Percentiles rank a stretch among this genome's conserved stretches.
phyloP scores from a whole-genome alignment of 768 basidiomycete species.

The Rossbeevera mucosa region DNA sequence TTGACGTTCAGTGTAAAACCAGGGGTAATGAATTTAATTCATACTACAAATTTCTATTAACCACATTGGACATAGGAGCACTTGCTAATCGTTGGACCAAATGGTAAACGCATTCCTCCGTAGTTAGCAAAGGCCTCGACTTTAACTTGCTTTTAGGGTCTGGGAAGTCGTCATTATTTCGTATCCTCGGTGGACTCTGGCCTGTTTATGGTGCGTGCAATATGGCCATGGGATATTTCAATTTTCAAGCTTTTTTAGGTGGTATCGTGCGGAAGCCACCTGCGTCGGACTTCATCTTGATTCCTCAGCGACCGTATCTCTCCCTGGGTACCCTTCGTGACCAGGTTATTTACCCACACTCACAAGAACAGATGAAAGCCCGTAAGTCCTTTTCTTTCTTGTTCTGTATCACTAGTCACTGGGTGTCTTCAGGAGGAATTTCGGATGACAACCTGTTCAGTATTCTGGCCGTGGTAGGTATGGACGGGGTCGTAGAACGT shows the following conservation, averaged over 20 bases:
- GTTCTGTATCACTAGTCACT: constrained; percentile 5
- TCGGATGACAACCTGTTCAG: constrained; percentile 70
- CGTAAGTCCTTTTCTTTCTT: constrained; percentile 41
- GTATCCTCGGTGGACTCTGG: constrained; percentile 97
- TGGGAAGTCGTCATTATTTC: constrained; percentile 88
- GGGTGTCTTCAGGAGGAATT: constrained; percentile 48
- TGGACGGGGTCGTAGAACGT: constrained; percentile 81
- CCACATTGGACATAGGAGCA: constrained; percentile 58
- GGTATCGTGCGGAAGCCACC: constrained; percentile 88
- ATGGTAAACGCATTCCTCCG: constrained; percentile 48
- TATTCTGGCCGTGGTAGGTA: constrained; percentile 75
- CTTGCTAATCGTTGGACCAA: constrained; percentile 89
- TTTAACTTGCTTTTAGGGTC: constrained; percentile 46
- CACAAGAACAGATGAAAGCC: constrained; percentile 69
- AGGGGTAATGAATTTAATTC: constrained; percentile 47
- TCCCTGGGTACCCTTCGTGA: constrained; percentile 90
- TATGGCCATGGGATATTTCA: background rate
- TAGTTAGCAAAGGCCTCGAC: background rate
- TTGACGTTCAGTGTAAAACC: constrained; percentile 87
- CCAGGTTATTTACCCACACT: constrained; percentile 95
- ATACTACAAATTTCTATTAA: background rate
- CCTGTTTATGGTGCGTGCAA: constrained; percentile 51
- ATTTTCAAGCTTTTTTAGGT: constrained; percentile 26
- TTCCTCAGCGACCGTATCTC: constrained; percentile 96
- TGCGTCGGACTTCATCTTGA: constrained; percentile 84